Evolutionary conservation across 192 early-diverging fungal species (phyloP).

Genomic region (Lobosporangium transversale): DNA sequence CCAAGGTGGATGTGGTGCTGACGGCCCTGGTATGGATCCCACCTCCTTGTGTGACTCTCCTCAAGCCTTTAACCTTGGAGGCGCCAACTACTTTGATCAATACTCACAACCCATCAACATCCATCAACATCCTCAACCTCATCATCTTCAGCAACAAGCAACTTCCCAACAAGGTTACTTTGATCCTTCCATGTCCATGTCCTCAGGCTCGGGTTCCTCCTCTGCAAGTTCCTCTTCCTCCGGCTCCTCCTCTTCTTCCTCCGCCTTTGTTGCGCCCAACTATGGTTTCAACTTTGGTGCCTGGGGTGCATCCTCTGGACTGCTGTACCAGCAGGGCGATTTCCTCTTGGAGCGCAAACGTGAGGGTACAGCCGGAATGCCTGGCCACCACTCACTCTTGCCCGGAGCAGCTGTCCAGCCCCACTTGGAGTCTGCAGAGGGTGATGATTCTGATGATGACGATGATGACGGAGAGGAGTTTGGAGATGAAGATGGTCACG

Average conservation of each 20-base stretch:
- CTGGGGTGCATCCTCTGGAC: conserved; percentile 14
- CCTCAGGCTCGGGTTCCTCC: conserved; percentile 32
- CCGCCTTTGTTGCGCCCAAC: background rate
- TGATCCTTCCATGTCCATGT: conserved; percentile 8
- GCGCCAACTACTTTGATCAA: conserved; percentile 24
- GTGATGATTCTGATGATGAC: too few species aligned
- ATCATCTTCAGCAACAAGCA: conserved; percentile 17
- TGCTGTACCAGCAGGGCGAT: conserved; percentile 24
- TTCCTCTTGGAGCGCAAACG: conserved; percentile 44
- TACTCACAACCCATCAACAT: conserved; percentile 30
- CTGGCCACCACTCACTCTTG: too few species aligned
- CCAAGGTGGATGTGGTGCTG: conserved; percentile 22
- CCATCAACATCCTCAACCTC: background rate
- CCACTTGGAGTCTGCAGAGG: conserved; percentile 18
- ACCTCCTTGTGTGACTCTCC: conserved; percentile 28
- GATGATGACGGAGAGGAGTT: conserved; percentile 14
- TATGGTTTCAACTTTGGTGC: conserved; percentile 14
- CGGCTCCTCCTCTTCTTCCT: conserved; percentile 21
- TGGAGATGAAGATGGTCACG: conserved; percentile 4
- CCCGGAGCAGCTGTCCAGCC: conserved; percentile 22
- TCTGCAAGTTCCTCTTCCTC: conserved; percentile 19
- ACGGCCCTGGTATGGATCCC: conserved; percentile 21
- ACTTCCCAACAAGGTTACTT: conserved; percentile 24
- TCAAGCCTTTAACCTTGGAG: conserved; percentile 10
- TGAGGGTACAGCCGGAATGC: conserved; percentile 17